Conservation (phyloP, 2,329 filamentous ascomycete genomes). For the Aspergillus japonicus region DNA sequence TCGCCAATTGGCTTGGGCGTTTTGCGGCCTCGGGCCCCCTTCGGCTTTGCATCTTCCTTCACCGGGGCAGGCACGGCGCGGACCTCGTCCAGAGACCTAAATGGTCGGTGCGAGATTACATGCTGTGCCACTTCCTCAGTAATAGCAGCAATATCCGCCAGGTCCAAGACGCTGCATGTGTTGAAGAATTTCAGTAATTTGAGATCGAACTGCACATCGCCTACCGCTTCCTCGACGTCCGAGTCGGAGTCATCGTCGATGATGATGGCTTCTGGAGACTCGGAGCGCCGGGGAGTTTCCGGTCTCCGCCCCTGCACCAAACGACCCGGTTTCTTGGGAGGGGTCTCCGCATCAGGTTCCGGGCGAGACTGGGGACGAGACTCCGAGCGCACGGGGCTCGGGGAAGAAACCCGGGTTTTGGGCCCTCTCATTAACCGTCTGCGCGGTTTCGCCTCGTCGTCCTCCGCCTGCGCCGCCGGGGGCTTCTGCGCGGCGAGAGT, state of each 20-base stretch:
- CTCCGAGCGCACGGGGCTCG: conserved; percentile 17
- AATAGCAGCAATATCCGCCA: conserved; percentile 78
- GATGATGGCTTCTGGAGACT: conserved; percentile 36
- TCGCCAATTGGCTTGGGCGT: conserved; percentile 61
- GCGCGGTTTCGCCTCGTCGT: conserved; percentile 32
- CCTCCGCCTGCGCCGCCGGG: conserved; percentile 13
- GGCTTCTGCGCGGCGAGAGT: conserved; percentile 25
- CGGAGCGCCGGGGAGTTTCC: conserved; percentile 31
- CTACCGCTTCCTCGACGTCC: conserved; percentile 40
- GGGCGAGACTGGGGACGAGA: neutral
- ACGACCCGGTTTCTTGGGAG: conserved; percentile 34
- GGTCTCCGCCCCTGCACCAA: conserved; percentile 52
- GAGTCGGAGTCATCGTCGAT: conserved; percentile 50
- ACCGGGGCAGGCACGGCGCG: conserved; percentile 58
- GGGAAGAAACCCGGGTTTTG: conserved; percentile 31
- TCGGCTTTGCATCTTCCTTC: conserved; percentile 43
- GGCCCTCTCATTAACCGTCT: conserved; percentile 42
- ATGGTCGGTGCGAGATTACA: conserved; percentile 74
- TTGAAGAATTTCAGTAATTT: conserved; percentile 81
- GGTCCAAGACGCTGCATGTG: conserved; percentile 68
- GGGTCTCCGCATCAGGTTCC: conserved; percentile 17
- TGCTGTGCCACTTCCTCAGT: conserved; percentile 67
- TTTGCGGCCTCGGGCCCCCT: conserved; percentile 52
- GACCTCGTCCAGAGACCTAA: conserved; percentile 64
- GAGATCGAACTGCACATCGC: conserved; percentile 45